Base-by-base conservation (phyloP, 257 asterid species). In the Orobanche coerulescens region DNA sequence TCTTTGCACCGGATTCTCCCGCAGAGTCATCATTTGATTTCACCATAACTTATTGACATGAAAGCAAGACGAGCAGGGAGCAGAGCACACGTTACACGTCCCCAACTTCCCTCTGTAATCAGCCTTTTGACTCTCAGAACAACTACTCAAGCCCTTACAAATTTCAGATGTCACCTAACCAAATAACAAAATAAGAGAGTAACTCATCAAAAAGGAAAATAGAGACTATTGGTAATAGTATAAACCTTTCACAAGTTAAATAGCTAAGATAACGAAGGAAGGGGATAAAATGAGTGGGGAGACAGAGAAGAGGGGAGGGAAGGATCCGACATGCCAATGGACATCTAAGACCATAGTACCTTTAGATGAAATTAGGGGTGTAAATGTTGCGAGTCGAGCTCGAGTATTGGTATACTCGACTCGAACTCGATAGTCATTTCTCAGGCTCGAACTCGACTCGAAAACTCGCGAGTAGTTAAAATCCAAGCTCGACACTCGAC, bases 11-110 rank as follows among this genome's bases (percentile, higher is more conserved):
- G 43, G 73, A 67, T 73, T 81, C 94, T 59, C 93, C 88, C 51
- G 87, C 82, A 63, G 64, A 69, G 61, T 85, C 90, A 59, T 79
- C 90, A 39, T 70, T 82, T 65, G 88, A 70, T 69, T 79, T 84
- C 88, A 85, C 63, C 43, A 62, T 60, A 61, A 42, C 70, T 77
- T 83, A 72, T 58, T 73, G 37, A 73, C 68, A 78, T 79, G 82
- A 71, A 80, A 79, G 72, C 87, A 88, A 59, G 94, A 78, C 30
- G 85, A 75, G 75, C 89, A 81, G 66, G 89, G 86, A 30, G 87
- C 73, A 72, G 86, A 80, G 70, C 94, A 90, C 68, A 78, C 81
- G 64, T 76, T 78, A 77, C 92, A 85, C 33, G 83, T 71, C 70
- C 92, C 86, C 67, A 77, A 61, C 53, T 65, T 74, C 55, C 61